Base-by-base conservation (phyloP, 169 alveolate species). In the Eimeria sp. region DNA sequence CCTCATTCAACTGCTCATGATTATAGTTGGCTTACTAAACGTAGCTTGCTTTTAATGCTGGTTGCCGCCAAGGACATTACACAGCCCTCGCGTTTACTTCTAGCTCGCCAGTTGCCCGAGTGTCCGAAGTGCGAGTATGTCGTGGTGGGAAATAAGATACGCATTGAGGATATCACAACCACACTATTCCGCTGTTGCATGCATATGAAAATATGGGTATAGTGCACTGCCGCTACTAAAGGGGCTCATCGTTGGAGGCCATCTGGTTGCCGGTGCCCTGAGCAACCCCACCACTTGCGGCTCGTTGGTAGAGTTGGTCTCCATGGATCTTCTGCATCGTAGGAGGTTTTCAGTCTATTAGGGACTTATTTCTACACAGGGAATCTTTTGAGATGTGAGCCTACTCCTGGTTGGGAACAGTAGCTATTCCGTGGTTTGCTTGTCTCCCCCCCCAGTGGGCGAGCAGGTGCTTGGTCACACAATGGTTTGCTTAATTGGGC, bases 241-340 rank as follows among this genome's bases (percentile, higher is more conserved):
- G 83, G 83, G 56, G 18, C 58, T 74, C 83, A 74, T 40, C 58
- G 83, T 74, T 74, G 56, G 56, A 74, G 83, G 83, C 37, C 83
- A 18, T 20, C 83, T 40, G 56, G 83, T 74, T 74, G 56, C 56
- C 56, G 58, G 0, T 74, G 71, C 27, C 88, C 49, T 78, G 88
- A 78, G 46, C 88, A 78, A 78, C 88, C 88, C 88, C 88, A 78
- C 88, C 68, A n/a, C 27, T 16, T 8, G 88, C 10, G 66, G 71
- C 52, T 78, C 27, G 30, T n/a, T 52, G 46, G 46, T 40, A 78
- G n/a, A n/a, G 88, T 18, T 49, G 88, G 49, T 30, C 58, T n/a
- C 68, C 54, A 18, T 27, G 49, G 52, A 25, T 78, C 27, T 78
- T 27, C 66, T 16, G 83, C 62, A n/a, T n/a, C 49, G 8, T n/a